A percentile compares a stretch with the other conserved stretches of the same genome.
phyloP scores from a whole-genome alignment of 495 filamentous ascomycete genomes.

The Neurospora terricola region DNA sequence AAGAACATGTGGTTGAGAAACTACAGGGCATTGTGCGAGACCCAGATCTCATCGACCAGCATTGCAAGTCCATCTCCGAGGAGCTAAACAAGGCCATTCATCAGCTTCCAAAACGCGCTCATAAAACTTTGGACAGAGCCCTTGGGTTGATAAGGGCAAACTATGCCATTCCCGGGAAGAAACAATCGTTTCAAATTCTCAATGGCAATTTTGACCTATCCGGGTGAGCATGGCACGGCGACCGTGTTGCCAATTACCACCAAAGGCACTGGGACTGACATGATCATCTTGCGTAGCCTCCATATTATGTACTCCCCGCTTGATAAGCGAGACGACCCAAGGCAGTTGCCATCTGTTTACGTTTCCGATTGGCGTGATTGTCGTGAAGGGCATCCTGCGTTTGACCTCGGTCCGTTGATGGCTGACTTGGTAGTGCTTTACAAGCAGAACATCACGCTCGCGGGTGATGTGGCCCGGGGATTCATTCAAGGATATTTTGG shows the following conservation, averaged over 20 bases:
- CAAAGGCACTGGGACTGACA: not conserved
- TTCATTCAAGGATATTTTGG: not conserved
- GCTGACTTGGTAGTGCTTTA: not conserved
- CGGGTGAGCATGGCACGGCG: not conserved
- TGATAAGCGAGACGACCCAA: not conserved
- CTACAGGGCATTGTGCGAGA: not conserved
- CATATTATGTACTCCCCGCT: not conserved
- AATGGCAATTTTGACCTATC: not conserved
- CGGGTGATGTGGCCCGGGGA: not conserved
- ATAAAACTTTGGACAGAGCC: not conserved
- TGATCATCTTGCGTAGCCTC: not conserved
- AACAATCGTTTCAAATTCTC: not conserved
- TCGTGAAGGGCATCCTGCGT: not conserved
- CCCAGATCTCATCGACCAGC: not conserved
- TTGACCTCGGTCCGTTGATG: not conserved
- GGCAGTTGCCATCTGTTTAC: not conserved
- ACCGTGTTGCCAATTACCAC: not conserved
- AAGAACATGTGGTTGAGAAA: not conserved
- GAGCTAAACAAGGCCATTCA: not conserved
- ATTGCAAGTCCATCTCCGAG: not conserved
- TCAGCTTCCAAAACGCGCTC: not conserved
- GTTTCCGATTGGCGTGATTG: not conserved
- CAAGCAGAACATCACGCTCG: not conserved
- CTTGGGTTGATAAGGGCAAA: not conserved
- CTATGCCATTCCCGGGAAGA: not conserved